Evolutionary conservation across 176 grass and related monocot genomes (phyloP).

Genomic region (Panicum miliaceum): DNA sequence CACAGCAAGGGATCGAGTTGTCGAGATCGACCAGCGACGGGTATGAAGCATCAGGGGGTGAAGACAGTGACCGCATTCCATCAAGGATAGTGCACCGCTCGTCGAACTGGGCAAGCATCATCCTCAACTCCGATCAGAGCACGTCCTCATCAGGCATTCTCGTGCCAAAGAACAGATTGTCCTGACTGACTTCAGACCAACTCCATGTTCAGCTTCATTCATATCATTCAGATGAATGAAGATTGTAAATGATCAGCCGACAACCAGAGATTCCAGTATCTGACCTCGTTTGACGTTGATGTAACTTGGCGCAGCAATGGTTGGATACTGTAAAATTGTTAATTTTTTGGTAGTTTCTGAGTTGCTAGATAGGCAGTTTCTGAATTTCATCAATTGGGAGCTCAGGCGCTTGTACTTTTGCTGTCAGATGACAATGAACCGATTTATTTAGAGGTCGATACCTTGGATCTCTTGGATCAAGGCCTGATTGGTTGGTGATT

Average conservation of each 20-base stretch:
- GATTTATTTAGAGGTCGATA: conserved; percentile 31
- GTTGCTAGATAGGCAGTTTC: conserved; percentile 32
- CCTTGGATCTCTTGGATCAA: conserved; percentile 17
- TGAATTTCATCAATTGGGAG: not conserved
- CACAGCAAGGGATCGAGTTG: conserved; percentile 68
- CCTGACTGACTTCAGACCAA: conserved; percentile 36
- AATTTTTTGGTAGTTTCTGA: conserved; percentile 23
- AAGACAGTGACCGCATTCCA: conserved; percentile 94
- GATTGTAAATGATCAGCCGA: conserved; percentile 44
- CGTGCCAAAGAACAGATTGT: conserved; percentile 40
- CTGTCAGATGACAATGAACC: conserved; percentile 36
- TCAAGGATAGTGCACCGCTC: conserved; percentile 94
- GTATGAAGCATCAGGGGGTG: conserved; percentile 97
- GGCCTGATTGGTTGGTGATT: conserved; percentile 17
- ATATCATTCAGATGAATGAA: conserved; percentile 46
- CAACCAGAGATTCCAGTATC: conserved; percentile 19
- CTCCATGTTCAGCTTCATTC: conserved; percentile 33
- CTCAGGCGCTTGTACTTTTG: conserved; percentile 36
- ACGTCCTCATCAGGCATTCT: conserved; percentile 44
- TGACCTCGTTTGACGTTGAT: not conserved
- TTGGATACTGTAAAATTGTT: conserved; percentile 15
- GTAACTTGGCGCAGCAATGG: conserved; percentile 31
- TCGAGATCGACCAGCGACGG: conserved; percentile 94
- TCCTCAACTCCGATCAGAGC: conserved; percentile 57
- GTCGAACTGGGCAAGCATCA: conserved; percentile 86